These are phyloP conservation scores for Eimeria zaria DNA, from an alignment of 169 alveolate genomes.

Conservation along the genomic window DNA sequence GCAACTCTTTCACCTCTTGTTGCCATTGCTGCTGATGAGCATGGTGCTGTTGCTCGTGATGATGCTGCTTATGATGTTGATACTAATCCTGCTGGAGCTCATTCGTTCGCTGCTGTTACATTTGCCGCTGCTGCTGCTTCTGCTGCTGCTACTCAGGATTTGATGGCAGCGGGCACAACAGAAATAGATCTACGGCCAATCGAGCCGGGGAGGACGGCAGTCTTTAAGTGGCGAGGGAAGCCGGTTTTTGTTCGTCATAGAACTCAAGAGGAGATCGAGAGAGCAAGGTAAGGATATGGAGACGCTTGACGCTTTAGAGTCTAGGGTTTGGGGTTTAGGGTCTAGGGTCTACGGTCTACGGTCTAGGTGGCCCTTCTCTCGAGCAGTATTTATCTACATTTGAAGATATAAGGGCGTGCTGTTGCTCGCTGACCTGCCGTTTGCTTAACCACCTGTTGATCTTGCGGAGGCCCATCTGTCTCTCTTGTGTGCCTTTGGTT, in stretches of 20 bases:
- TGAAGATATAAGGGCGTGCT: no score
- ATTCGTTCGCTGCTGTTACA: not conserved
- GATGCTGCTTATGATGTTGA: not conserved
- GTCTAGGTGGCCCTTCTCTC: not conserved
- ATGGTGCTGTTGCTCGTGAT: not conserved
- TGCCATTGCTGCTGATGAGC: not conserved
- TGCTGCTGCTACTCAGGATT: constrained; percentile 57
- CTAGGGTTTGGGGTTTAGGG: no score
- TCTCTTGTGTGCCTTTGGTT: no score
- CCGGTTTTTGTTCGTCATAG: constrained; percentile 93
- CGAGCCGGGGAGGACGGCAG: constrained; percentile 91
- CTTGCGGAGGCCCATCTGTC: no score
- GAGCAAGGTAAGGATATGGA: constrained; percentile 87
- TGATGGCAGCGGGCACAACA: constrained; percentile 91
- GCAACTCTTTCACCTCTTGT: not conserved
- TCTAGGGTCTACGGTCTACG: not conserved
- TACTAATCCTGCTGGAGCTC: not conserved
- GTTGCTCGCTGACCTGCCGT: no score
- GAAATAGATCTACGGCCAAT: constrained; percentile 93
- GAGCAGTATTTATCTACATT: not conserved
- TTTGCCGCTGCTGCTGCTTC: not conserved
- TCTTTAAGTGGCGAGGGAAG: constrained; percentile 93
- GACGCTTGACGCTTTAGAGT: no score
- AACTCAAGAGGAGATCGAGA: constrained; percentile 92
- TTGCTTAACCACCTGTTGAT: no score